Base-by-base conservation (phyloP, 108 stramenopile genomes). In the Licmophora abbreviata region DNA sequence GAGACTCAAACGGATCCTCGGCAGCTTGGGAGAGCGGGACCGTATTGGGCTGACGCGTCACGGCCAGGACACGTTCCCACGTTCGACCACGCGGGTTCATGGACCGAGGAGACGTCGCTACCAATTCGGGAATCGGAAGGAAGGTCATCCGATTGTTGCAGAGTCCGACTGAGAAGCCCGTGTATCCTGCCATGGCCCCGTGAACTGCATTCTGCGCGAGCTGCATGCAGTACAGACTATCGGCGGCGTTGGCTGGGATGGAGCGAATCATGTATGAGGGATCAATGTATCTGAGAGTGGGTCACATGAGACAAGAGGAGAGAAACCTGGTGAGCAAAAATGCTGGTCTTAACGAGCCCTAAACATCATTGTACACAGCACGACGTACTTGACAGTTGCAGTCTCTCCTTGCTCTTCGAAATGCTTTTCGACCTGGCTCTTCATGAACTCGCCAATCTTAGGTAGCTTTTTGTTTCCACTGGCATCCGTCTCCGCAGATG, bases 141-240 rank as follows among this genome's bases (percentile, higher is more conserved):
- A 79, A 66, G 11, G 95, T 95, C 85, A 90, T 90, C 14, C 88
- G 76, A 61, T 97, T 97, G 76, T 97, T 99, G 64, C 88, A 88
- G 21, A 99, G 51, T 18, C 95, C 98, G 14, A 95, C 93, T 2
- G 82, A 77, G 62, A 97, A 95, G 24, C 92, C 95, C 10, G 98
- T 97, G 63, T 77, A 96, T 18, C 98, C 98, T 6, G 96, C 98
- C 98, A 99, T 99, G 31, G 94, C 87, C 36, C 94, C 98, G 51
- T 99, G 98, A 25, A 97, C 98, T 18, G 95, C 95, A 65, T 96
- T 96, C 66, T 99, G 96, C 23, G 80, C 93, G 11, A 98, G 61
- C 51, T 95, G 93, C 93, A 95, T 92, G 71, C 98, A 97, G 50
- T 96, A 95, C 30, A 95, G 64, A 49, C 86, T 73, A 54, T 99